A percentile compares a stretch with the other conserved stretches of the same genome.
phyloP scores from a whole-genome alignment of 2,329 filamentous ascomycete genomes.

The Blastomyces parvus region DNA sequence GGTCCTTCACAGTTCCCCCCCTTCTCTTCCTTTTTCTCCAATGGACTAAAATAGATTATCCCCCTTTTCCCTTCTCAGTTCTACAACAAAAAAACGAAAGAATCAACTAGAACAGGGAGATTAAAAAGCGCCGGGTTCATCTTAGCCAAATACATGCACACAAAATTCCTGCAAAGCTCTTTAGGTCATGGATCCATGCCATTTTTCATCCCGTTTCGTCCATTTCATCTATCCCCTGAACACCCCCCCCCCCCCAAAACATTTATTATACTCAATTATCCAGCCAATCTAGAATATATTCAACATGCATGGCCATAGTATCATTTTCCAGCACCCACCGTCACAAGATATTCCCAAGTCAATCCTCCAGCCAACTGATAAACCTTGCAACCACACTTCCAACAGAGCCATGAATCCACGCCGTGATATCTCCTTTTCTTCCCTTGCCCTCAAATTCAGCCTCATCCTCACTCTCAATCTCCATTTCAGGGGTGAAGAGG shows the following conservation, averaged over 20 bases:
- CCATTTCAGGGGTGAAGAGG: conserved; percentile 9
- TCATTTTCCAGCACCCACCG: too few species aligned
- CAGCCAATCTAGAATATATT: too few species aligned
- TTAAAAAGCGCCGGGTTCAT: background rate
- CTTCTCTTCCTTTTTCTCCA: background rate
- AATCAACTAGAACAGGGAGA: background rate
- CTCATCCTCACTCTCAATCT: conserved; percentile 8
- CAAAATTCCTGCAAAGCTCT: background rate
- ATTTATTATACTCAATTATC: too few species aligned
- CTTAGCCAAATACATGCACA: too few species aligned
- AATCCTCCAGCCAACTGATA: background rate
- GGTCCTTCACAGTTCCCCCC: background rate
- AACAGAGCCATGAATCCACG: background rate
- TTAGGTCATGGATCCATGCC: too few species aligned
- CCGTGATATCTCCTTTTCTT: background rate
- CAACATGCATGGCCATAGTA: too few species aligned
- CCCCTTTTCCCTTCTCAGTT: background rate
- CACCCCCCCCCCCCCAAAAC: too few species aligned
- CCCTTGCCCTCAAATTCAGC: background rate
- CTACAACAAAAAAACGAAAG: background rate
- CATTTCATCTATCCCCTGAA: too few species aligned
- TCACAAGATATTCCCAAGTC: background rate
- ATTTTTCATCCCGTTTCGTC: too few species aligned
- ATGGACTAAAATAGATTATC: background rate
- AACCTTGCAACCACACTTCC: background rate